Conservation (phyloP, 1,284 basidiomycete species). For the Sanghuangporus weigelae region DNA sequence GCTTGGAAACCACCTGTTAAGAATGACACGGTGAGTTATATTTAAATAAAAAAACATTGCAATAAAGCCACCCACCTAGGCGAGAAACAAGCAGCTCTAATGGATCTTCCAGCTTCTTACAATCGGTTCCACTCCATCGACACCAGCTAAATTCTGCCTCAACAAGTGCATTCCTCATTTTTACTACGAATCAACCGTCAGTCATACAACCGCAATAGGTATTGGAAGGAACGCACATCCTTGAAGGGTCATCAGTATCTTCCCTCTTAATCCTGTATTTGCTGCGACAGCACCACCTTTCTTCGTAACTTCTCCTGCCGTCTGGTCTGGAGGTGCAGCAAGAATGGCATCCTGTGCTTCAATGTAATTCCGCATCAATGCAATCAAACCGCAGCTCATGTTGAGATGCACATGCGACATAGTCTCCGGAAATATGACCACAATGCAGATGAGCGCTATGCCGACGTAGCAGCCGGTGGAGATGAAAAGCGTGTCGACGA, state of each 20-base stretch:
- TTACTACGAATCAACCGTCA: not conserved
- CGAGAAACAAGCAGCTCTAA: not conserved
- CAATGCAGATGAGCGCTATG: constrained; percentile 47
- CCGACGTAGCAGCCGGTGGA: constrained; percentile 57
- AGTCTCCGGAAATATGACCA: constrained; percentile 71
- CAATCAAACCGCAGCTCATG: constrained; percentile 30
- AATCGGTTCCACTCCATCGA: constrained; percentile 46
- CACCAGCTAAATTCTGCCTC: constrained; percentile 51
- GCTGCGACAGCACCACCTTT: not conserved
- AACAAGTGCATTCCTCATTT: constrained; percentile 26
- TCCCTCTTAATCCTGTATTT: not conserved
- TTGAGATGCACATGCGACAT: constrained; percentile 47
- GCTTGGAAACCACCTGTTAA: not conserved
- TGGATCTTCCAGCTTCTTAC: constrained; percentile 2
- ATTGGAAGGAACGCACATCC: not conserved
- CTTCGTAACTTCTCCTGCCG: not conserved
- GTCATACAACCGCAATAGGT: not conserved
- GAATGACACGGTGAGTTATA: constrained; percentile 21
- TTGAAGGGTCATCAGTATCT: not conserved
- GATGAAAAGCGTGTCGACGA: constrained; percentile 52
- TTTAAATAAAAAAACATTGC: constrained; percentile 33
- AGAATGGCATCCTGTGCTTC: not conserved
- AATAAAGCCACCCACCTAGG: constrained; percentile 33
- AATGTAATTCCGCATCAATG: not conserved
- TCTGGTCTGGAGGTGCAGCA: not conserved